Evolutionary conservation across 768 basidiomycete genomes (phyloP).

Genomic region (Galerina sulciceps): DNA sequence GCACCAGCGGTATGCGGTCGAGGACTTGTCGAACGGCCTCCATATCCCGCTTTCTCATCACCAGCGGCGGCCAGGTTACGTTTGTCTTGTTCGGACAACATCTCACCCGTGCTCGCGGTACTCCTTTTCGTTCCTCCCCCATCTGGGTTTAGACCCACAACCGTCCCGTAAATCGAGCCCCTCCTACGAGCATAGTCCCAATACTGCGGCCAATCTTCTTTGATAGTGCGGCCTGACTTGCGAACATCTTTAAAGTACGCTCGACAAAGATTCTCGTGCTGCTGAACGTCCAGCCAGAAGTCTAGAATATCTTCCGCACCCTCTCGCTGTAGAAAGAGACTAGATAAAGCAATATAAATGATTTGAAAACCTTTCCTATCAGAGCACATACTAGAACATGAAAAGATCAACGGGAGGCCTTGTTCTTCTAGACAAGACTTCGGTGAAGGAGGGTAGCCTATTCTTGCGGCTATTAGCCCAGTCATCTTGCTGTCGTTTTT

Average conservation of each 20-base stretch:
- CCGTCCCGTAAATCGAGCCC: slow-evolving; percentile 92
- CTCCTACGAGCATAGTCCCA: slow-evolving; percentile 92
- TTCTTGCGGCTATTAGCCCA: slow-evolving; percentile 74
- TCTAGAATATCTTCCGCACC: slow-evolving; percentile 96
- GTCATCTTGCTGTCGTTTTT: slow-evolving; percentile 70
- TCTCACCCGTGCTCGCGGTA: slow-evolving; percentile 79
- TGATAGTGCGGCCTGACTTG: slow-evolving; percentile 90
- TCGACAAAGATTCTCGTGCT: slow-evolving; percentile 97
- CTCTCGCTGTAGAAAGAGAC: slow-evolving; percentile 95
- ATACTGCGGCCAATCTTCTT: slow-evolving; percentile 98
- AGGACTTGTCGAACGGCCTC: slow-evolving; percentile 63
- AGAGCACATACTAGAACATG: slow-evolving; percentile 90
- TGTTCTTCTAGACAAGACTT: slow-evolving; percentile 90
- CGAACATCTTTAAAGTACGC: slow-evolving; percentile 99
- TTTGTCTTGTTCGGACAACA: slow-evolving; percentile 73
- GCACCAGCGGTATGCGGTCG: slow-evolving; percentile 43
- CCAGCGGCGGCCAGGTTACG: slow-evolving; percentile 57
- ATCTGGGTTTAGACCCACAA: slow-evolving; percentile 75
- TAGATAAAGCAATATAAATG: slow-evolving; percentile 30
- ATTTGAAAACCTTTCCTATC: background rate
- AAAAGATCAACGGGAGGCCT: slow-evolving; percentile 96
- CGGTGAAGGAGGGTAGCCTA: slow-evolving; percentile 84
- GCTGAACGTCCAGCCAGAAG: slow-evolving; percentile 99
- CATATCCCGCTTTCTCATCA: slow-evolving; percentile 43
- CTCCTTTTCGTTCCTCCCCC: slow-evolving; percentile 70